Percentiles rank a stretch among this genome's conserved stretches.
Conservation (phyloP, 2,329 filamentous ascomycete species). For the Emydomyces testavorans region DNA sequence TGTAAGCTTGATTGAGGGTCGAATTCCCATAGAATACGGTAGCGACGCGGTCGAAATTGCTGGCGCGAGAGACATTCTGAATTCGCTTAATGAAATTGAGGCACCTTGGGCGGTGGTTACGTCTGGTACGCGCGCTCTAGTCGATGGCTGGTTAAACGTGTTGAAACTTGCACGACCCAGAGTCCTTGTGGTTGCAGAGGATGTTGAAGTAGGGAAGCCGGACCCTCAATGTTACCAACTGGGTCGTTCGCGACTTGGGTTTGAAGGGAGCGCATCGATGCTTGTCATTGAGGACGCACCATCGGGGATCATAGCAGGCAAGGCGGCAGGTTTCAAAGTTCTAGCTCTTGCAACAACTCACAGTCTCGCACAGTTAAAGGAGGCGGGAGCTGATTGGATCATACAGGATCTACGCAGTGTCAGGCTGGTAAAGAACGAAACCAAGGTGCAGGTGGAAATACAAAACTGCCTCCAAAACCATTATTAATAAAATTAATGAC, state of each 20-base stretch:
- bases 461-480: constrained; percentile 41
- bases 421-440: constrained; percentile 47
- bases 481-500: too few species aligned
- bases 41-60: constrained; percentile 73
- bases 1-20: constrained; percentile 63
- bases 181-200: constrained; percentile 62
- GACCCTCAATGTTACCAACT: constrained; percentile 63
- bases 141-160: constrained; percentile 60
- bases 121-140: constrained; percentile 55
- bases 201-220: constrained; percentile 63
- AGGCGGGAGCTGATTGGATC: constrained; percentile 78
- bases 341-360: constrained; percentile 79
- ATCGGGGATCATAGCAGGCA: constrained; percentile 70
- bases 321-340: constrained; percentile 74
- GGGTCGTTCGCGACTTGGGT: constrained; percentile 50
- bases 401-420: constrained; percentile 68
- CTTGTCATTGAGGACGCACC: constrained; percentile 84
- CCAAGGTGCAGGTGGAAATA: constrained; percentile 57
- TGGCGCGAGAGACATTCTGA: constrained; percentile 61
- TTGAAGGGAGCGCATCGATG: constrained; percentile 41
- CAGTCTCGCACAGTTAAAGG: constrained; percentile 55
- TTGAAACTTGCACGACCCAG: constrained; percentile 54
- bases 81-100: constrained; percentile 48
- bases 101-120: constrained; percentile 77
- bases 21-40: constrained; percentile 65